Conservation (phyloP, 176 grass and related monocot genomes). For the Chloris gayana region DNA sequence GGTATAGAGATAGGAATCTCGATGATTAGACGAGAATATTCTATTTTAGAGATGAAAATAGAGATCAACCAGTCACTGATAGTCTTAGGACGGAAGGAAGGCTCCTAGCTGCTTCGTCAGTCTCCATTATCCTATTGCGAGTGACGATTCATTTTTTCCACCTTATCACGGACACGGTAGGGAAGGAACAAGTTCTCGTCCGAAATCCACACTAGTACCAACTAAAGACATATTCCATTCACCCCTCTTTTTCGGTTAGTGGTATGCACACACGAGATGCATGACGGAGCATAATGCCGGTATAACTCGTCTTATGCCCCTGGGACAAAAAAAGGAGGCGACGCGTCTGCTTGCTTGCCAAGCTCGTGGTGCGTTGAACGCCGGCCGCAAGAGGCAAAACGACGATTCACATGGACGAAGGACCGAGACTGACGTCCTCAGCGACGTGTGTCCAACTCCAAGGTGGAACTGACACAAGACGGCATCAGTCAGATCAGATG, state of each 20-base stretch:
- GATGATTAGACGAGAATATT: too few relatives aligned
- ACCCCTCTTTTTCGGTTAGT: background rate
- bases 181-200: conserved; percentile 23
- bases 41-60: too few relatives aligned
- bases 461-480: too few relatives aligned
- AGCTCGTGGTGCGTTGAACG: background rate
- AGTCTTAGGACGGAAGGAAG: conserved; percentile 1
- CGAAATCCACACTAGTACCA: too few relatives aligned
- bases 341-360: background rate
- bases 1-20: too few relatives aligned
- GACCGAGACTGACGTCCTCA: background rate
- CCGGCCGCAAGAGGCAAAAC: too few relatives aligned
- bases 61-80: too few relatives aligned
- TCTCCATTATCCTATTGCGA: too few relatives aligned
- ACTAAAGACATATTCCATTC: background rate
- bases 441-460: background rate
- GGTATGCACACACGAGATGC: background rate
- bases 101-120: background rate
- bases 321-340: background rate
- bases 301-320: background rate
- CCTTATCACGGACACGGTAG: conserved; percentile 13
- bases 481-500: background rate
- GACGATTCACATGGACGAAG: background rate
- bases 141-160: conserved; percentile 9
- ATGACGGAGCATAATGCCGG: background rate